Conservation (phyloP, 1,284 basidiomycete genomes). For the Pseudozyma hubeiensis region DNA sequence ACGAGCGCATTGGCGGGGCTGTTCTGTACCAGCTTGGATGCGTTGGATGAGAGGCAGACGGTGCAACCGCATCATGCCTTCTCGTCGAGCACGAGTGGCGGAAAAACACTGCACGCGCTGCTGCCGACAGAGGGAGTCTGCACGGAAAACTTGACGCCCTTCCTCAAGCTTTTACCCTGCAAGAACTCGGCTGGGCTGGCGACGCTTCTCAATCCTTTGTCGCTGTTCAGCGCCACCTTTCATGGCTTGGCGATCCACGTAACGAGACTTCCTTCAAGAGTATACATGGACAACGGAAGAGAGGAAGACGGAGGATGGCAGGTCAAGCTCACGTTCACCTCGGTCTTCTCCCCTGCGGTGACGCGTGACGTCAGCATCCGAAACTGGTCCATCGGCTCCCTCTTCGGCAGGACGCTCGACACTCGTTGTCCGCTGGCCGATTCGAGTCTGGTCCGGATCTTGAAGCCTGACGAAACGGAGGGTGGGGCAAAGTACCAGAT, state of each 20-base stretch:
- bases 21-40: slow-evolving; percentile 90
- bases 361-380: slow-evolving; percentile 31
- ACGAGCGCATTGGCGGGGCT: slow-evolving; percentile 89
- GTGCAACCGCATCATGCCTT: slow-evolving; percentile 39
- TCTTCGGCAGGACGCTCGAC: slow-evolving; percentile 43
- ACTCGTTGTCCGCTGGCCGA: slow-evolving; percentile 50
- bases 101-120: slow-evolving; percentile 41
- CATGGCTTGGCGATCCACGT: slow-evolving; percentile 83
- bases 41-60: slow-evolving; percentile 56
- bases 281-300: neutral
- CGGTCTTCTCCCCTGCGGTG: slow-evolving; percentile 78
- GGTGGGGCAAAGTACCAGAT: slow-evolving; percentile 14
- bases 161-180: slow-evolving; percentile 93
- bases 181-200: slow-evolving; percentile 87
- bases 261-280: neutral
- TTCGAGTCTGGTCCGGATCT: slow-evolving; percentile 34
- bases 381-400: slow-evolving; percentile 50
- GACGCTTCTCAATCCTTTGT: slow-evolving; percentile 83
- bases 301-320: slow-evolving; percentile 72
- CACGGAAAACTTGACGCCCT: slow-evolving; percentile 96
- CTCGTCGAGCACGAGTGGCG: slow-evolving; percentile 12
- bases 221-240: slow-evolving; percentile 86
- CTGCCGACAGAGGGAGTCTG: slow-evolving; percentile 71
- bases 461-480: slow-evolving; percentile 27
- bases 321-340: slow-evolving; percentile 81